phyloP scores from a whole-genome alignment of 2,329 filamentous ascomycete genomes.

The Aspergillus transmontanensis region DNA sequence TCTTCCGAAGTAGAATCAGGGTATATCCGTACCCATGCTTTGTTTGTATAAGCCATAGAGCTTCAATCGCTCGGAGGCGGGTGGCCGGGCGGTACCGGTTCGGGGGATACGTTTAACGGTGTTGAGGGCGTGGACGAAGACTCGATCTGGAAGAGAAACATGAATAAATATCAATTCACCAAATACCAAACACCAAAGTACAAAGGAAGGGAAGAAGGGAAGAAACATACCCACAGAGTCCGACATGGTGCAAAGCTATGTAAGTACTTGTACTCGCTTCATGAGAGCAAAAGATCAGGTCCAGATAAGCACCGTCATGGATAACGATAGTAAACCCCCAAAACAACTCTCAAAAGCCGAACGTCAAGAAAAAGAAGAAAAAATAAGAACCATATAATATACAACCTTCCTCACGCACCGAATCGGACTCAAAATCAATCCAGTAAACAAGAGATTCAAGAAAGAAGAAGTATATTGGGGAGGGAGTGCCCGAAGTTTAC shows the following conservation, averaged over 20 bases:
- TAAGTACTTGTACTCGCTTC: conserved; percentile 28
- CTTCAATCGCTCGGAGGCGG: conserved; percentile 78
- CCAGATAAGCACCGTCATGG: conserved; percentile 33
- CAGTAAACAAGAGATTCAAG: background rate
- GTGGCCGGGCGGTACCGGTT: conserved; percentile 86
- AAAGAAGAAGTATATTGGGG: background rate
- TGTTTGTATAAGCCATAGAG: conserved; percentile 99
- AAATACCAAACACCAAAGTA: background rate
- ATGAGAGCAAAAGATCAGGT: conserved; percentile 33
- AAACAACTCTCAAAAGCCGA: background rate
- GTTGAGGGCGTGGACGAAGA: conserved; percentile 98
- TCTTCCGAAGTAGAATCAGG: background rate
- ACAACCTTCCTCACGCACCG: background rate
- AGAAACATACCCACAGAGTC: conserved; percentile 49
- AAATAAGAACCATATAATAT: background rate
- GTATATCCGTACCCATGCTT: conserved; percentile 70
- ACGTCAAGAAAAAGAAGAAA: background rate
- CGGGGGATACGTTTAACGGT: conserved; percentile 97
- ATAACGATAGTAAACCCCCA: conserved; percentile 4
- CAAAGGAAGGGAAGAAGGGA: background rate
- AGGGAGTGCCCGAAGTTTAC: background rate
- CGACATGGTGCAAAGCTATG: conserved; percentile 42
- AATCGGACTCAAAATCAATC: too few species aligned
- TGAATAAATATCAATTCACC: background rate
- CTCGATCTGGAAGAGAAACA: conserved; percentile 69